Conservation (phyloP, 768 basidiomycete species). For the Russula foetens region DNA sequence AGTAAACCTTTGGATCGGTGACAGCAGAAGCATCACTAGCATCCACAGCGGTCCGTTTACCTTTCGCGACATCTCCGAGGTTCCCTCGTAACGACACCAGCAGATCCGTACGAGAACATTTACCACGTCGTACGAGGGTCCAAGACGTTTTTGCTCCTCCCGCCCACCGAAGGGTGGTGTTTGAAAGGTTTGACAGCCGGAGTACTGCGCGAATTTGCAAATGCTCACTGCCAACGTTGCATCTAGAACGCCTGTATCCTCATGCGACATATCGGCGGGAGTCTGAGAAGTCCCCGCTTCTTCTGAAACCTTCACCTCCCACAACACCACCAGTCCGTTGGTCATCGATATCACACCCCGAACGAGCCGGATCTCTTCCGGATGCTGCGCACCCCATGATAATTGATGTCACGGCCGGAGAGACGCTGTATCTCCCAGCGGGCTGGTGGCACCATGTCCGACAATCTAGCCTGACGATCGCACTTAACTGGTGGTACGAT, state of each 20-base stretch:
- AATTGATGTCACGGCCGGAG: constrained; percentile 60
- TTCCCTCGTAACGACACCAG: neutral
- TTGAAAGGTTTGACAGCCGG: constrained; percentile 49
- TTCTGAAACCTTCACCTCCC: constrained; percentile 42
- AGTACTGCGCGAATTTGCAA: neutral
- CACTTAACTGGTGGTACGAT: constrained; percentile 89
- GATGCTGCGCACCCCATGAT: constrained; percentile 53
- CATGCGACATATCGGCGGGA: constrained; percentile 48
- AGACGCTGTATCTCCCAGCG: constrained; percentile 82
- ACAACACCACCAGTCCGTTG: constrained; percentile 55
- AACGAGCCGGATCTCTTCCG: constrained; percentile 38
- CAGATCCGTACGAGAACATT: constrained; percentile 90
- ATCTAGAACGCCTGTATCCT: constrained; percentile 50
- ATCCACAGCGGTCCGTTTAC: constrained; percentile 67
- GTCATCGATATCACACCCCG: constrained; percentile 67
- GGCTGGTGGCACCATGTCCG: constrained; percentile 93
- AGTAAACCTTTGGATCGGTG: constrained; percentile 90
- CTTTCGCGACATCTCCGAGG: neutral
- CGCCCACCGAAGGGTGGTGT: constrained; percentile 85
- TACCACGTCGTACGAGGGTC: constrained; percentile 79
- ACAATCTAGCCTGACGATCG: constrained; percentile 59
- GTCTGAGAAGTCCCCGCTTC: constrained; percentile 30
- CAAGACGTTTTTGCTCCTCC: constrained; percentile 80
- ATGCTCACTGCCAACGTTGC: constrained; percentile 1
- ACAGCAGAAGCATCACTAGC: constrained; percentile 67